Conservation (phyloP, 2,329 filamentous ascomycete species). For the Pyrenophora graminea region DNA sequence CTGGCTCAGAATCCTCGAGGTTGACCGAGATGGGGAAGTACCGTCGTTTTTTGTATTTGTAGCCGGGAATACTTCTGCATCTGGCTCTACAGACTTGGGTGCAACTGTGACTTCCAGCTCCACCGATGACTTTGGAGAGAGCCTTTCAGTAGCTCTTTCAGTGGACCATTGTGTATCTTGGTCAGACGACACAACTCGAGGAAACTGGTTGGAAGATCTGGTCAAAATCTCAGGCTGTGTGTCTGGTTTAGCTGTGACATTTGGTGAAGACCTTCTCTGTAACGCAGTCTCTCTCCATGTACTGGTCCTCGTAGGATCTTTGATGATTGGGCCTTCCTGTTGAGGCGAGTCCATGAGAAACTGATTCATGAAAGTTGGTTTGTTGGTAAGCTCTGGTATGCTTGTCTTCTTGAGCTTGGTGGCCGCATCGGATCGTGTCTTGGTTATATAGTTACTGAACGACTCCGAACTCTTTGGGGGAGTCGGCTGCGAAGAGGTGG, state of each 20-base stretch:
- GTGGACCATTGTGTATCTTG: neutral
- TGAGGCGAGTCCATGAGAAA: constrained; percentile 24
- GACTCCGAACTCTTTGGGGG: constrained; percentile 9
- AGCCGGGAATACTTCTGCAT: neutral
- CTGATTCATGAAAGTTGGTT: constrained; percentile 30
- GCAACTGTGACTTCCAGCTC: neutral
- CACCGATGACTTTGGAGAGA: neutral
- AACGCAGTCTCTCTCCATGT: constrained; percentile 36
- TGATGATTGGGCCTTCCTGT: neutral
- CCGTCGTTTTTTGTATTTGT: neutral
- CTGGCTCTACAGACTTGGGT: neutral
- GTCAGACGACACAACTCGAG: neutral
- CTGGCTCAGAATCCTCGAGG: constrained; percentile 36
- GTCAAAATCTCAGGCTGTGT: neutral
- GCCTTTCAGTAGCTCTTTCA: neutral
- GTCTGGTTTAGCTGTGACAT: neutral
- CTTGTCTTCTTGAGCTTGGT: neutral
- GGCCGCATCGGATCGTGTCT: constrained; percentile 1
- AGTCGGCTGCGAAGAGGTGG: neutral
- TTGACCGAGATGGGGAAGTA: constrained; percentile 13
- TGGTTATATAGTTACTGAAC: neutral
- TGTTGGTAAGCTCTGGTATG: constrained; percentile 14
- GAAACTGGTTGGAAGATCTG: neutral
- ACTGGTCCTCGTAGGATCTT: neutral
- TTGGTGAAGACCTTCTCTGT: constrained; percentile 13